Evolutionary conservation across 2,329 filamentous ascomycete species (phyloP).

Genomic region (Pseudopithomyces chartarum): DNA sequence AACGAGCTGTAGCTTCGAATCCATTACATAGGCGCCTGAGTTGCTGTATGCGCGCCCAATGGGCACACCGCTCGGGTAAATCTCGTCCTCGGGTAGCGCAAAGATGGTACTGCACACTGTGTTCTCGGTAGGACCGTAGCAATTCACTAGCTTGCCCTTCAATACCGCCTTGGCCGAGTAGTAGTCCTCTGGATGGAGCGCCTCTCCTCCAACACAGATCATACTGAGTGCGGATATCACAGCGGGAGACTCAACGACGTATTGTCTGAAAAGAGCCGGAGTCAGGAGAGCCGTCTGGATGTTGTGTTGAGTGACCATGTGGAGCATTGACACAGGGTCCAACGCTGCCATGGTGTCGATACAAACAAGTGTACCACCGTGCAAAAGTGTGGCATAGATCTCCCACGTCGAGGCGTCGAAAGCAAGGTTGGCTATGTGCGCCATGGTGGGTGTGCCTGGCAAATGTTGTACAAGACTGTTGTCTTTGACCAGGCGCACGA

Average conservation of each 20-base stretch:
- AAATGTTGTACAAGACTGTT: constrained; percentile 33
- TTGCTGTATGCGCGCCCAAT: constrained; percentile 50
- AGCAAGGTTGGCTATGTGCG: constrained; percentile 43
- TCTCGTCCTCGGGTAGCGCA: constrained; percentile 3
- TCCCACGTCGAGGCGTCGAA: constrained; percentile 58
- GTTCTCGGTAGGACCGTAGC: too few species aligned
- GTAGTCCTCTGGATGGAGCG: constrained; percentile 1
- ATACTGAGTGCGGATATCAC: constrained; percentile 36
- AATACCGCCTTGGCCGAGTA: constrained; percentile 14
- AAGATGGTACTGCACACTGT: too few species aligned
- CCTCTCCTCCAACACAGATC: constrained; percentile 14
- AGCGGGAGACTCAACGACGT: too few species aligned
- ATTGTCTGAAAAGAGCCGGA: too few species aligned
- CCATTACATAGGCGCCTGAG: constrained; percentile 58
- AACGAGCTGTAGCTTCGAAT: constrained; percentile 29
- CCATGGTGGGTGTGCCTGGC: constrained; percentile 25
- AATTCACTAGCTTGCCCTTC: constrained; percentile 6
- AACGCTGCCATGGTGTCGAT: constrained; percentile 46
- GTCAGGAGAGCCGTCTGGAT: too few species aligned
- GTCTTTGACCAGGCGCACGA: constrained; percentile 33
- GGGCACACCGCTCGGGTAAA: constrained; percentile 20
- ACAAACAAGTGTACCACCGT: constrained; percentile 51
- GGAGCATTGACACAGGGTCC: background rate
- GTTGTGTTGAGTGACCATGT: too few species aligned
- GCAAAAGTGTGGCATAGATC: constrained; percentile 55